Conservation (phyloP, 1,139 yeast species). For the Candida glucosophila region DNA sequence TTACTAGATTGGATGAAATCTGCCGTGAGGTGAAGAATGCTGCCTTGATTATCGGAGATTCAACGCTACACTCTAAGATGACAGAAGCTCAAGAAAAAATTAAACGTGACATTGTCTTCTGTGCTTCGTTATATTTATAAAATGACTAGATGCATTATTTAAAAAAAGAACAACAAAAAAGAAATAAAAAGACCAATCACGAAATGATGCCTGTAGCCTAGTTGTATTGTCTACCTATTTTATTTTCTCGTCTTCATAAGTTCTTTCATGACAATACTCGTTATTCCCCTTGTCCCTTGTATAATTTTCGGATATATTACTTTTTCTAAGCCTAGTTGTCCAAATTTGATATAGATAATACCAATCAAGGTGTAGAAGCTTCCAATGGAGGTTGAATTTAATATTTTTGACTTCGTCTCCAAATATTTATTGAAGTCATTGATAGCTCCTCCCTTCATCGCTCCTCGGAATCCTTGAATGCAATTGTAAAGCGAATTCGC, state of each 20-base stretch:
- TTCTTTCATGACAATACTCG: conserved; percentile 11
- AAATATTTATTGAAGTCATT: conserved; percentile 7
- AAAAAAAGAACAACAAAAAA: too few species aligned
- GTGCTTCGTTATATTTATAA: conserved; percentile 77
- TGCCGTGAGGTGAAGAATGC: conserved; percentile 94
- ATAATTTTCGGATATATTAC: conserved; percentile 22
- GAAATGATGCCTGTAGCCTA: too few species aligned
- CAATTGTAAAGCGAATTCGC: conserved; percentile 17
- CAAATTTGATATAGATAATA: conserved; percentile 21
- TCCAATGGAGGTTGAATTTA: conserved; percentile 22
- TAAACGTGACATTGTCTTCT: conserved; percentile 93
- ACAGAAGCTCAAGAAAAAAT: conserved; percentile 87
- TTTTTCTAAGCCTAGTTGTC: conserved; percentile 13
- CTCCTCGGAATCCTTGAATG: conserved; percentile 25
- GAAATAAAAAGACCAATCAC: too few species aligned
- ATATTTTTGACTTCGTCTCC: conserved; percentile 9
- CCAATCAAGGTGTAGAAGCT: conserved; percentile 36
- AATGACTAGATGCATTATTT: too few species aligned
- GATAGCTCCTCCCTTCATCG: conserved; percentile 12
- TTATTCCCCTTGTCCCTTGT: conserved; percentile 20
- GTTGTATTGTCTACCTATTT: too few species aligned
- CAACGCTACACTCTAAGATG: conserved; percentile 81
- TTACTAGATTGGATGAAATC: conserved; percentile 86
- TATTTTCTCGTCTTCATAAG: too few species aligned
- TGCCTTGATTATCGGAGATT: conserved; percentile 90